Percentiles rank a stretch among this genome's conserved stretches.
These are phyloP conservation scores for Yarrowia keelungensis DNA, from an alignment of 805 yeast species.

Conservation along the genomic window DNA sequence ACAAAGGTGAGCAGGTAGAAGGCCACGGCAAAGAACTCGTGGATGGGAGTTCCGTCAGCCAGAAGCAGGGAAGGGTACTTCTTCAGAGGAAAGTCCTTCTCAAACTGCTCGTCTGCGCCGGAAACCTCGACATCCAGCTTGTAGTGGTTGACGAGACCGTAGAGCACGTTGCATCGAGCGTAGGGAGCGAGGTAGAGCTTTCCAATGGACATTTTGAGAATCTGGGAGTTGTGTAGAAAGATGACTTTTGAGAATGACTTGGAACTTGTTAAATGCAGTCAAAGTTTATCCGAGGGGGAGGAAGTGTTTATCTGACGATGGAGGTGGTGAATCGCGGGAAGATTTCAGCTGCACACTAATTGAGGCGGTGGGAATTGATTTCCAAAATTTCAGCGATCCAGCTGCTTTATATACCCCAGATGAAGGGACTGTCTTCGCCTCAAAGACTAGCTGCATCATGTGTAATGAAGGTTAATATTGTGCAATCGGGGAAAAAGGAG, in stretches of 20 bases:
- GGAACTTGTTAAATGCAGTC: too few species aligned
- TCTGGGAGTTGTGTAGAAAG: neutral
- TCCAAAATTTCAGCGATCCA: too few species aligned
- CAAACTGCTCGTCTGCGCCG: slow-evolving; percentile 53
- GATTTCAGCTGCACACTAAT: too few species aligned
- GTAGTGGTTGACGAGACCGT: slow-evolving; percentile 57
- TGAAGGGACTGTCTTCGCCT: too few species aligned
- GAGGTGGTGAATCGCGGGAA: too few species aligned
- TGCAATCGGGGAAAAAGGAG: neutral
- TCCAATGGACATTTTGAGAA: slow-evolving; percentile 25
- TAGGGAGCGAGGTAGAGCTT: slow-evolving; percentile 39
- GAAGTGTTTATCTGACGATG: too few species aligned
- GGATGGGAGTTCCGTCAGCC: slow-evolving; percentile 68
- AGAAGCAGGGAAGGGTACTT: slow-evolving; percentile 70
- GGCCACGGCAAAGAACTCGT: slow-evolving; percentile 68
- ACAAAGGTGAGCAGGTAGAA: slow-evolving; percentile 52
- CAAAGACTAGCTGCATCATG: neutral
- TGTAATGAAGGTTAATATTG: slow-evolving; percentile 12
- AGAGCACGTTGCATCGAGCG: slow-evolving; percentile 42
- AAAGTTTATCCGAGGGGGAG: too few species aligned
- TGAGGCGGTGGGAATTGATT: too few species aligned
- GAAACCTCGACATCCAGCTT: slow-evolving; percentile 63
- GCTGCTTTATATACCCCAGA: too few species aligned
- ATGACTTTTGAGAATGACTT: neutral
- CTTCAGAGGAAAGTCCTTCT: slow-evolving; percentile 61